Evolutionary conservation across 2,329 filamentous ascomycete species (phyloP), one percentile per base, ranked within the genome.

Genomic region (Penicillium janthinellum): DNA sequence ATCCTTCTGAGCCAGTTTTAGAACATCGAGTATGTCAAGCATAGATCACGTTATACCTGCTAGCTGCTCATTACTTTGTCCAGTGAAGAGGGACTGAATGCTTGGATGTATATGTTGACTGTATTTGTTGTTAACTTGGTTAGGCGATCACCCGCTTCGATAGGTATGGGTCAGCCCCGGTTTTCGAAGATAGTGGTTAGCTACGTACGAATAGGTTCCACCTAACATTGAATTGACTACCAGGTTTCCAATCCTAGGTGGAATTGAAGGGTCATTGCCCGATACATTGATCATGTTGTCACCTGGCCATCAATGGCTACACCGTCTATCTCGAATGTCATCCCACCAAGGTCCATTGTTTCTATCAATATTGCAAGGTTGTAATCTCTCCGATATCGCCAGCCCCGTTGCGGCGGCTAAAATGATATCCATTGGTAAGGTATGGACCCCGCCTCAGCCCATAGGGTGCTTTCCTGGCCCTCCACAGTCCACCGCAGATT

Each of bases 401-500:
- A 34, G 14, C 28, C 47, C 28, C 8, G 15, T 14, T 34, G 45
- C 25, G n/a, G 54, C 39, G 54, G 47, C 38, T 45, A 45, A 42
- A 54, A 41, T 22, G 47, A 25, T 25, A 57, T 35, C 22, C 22
- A 22, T 22, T 22, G 22, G 22, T 22, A 22, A 22, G 17, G 20
- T 37, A 20, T 31, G 31, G 31, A 31, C 20, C 47, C 31, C n/a
- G 17, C 38, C 22, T 34, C 42, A 57, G 38, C 57, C 56, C 57
- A 58, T 57, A 42, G 41, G 57, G 25, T 62, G 41, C 47, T 60
- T 57, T 58, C 59, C 56, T 35, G 38, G 35, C 20, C 44, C 39
- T 58, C 39, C 28, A 54, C 22, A 14, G 15, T 58, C 39, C 28
- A 54, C 22, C 8, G 10, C 14, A 8, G 34, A 37, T 31, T 28